Base-by-base conservation (phyloP, 2,329 filamentous ascomycete genomes). In the Claviceps pazoutovae region DNA sequence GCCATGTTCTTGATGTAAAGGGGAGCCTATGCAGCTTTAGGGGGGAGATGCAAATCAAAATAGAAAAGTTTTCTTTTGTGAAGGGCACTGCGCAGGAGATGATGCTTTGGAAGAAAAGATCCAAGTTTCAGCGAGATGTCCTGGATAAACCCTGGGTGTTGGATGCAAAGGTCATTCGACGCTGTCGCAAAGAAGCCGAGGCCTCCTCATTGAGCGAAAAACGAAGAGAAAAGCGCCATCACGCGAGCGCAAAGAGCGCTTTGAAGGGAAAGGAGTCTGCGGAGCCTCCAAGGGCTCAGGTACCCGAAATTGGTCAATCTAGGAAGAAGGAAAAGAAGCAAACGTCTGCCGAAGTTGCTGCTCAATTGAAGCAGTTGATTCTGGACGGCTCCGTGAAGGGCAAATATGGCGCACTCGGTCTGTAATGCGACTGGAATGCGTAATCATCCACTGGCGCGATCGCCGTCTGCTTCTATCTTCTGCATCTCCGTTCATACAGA, bases 131-230 rank as follows among this genome's bases (percentile, higher is more conserved):
- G 38, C 60, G 59, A 37, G 70, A 76, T 4, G 67, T 80, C 5
- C 66, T 84, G 14, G 62, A 64, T 3, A 65, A 62, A 52, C 74
- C 78, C 0, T 84, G 82, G 82, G 60, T 72, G n/a, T 57, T 84
- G 34, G 70, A 67, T 34, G 62, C 64, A 21, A 70, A 66, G 53
- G 71, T 75, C 50, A 67, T 82, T 46, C 71, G 72, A 48, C 67
- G 64, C 53, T 80, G 76, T 56, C 71, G 71, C 54, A 71, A 66
- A 55, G 69, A 74, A 53, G 72, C 72, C 8, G 71, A 72, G 53
- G 61, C 62, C n/a, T 59, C 58, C 23, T 60, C 61, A 41, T 59
- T 58, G 16, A 58, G 61, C 36, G 57, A 53, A 2, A 59, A 61
- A 51, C 59, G 50, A 54, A 64, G 61, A 53, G 58, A 53, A 44